A percentile compares a stretch with the other conserved stretches of the same genome.
These are phyloP conservation scores for Penicillium dipodomyicola DNA, from an alignment of 495 filamentous ascomycete genomes.

Conservation along the genomic window DNA sequence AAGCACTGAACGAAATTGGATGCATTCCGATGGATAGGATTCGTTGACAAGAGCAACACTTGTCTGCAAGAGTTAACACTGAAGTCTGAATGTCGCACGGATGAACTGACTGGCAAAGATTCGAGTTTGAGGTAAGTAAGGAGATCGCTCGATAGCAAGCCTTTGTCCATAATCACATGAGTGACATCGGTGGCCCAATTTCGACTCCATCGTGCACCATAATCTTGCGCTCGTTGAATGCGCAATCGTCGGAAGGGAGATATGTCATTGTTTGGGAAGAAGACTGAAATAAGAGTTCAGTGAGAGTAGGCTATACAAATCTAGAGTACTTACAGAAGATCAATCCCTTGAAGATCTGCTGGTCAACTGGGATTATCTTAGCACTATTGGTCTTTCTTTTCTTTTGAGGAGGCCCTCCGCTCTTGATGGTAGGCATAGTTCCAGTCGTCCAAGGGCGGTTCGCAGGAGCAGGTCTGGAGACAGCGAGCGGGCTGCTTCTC, in stretches of 20 bases:
- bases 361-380: conserved; percentile 52
- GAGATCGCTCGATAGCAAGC: conserved; percentile 64
- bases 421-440: conserved; percentile 21
- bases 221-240: conserved; percentile 71
- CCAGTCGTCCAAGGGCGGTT: conserved; percentile 17
- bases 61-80: conserved; percentile 41
- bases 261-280: conserved; percentile 77
- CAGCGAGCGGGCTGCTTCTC: not conserved
- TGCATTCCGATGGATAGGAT: conserved; percentile 75
- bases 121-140: conserved; percentile 54
- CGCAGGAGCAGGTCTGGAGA: conserved; percentile 7
- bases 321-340: conserved; percentile 53
- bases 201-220: conserved; percentile 66
- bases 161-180: conserved; percentile 79
- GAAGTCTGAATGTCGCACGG: conserved; percentile 15
- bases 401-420: conserved; percentile 20
- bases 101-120: conserved; percentile 44
- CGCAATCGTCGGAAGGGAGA: conserved; percentile 62
- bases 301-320: not conserved
- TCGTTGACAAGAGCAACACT: conserved; percentile 67
- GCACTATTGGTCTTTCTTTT: conserved; percentile 29
- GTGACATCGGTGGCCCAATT: conserved; percentile 55
- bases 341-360: conserved; percentile 64
- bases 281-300: conserved; percentile 48
- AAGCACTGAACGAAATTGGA: conserved; percentile 57